A percentile compares a stretch with the other conserved stretches of the same genome.
Conservation (phyloP, 2,329 filamentous ascomycete species). For the Neopestalotiopsis rosae region DNA sequence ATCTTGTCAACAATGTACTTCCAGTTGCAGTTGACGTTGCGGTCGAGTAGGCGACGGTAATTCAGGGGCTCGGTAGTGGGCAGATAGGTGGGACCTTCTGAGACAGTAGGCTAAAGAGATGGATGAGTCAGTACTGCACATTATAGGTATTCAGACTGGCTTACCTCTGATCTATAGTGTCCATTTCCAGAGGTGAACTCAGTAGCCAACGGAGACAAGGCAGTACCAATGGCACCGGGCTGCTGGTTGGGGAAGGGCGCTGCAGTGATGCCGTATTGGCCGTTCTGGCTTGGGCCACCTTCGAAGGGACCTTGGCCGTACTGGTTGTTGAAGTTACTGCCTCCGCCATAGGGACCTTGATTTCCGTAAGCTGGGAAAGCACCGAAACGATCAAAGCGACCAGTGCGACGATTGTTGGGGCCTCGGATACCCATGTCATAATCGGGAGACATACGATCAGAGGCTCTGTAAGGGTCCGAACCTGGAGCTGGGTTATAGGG, state of each 20-base stretch:
- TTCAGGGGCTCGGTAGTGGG: slow-evolving; percentile 91
- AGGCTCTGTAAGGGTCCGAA: slow-evolving; percentile 46
- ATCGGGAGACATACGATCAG: slow-evolving; percentile 55
- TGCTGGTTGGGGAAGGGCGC: slow-evolving; percentile 34
- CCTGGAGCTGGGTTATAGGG: slow-evolving; percentile 36
- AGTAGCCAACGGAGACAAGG: slow-evolving; percentile 74
- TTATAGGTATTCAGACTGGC: slow-evolving; percentile 26
- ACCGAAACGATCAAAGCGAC: slow-evolving; percentile 50
- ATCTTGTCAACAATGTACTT: slow-evolving; percentile 99
- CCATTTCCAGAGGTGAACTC: slow-evolving; percentile 65
- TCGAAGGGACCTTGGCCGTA: slow-evolving; percentile 42
- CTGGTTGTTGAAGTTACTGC: slow-evolving; percentile 39
- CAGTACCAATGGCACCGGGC: slow-evolving; percentile 50
- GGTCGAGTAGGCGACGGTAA: slow-evolving; percentile 92
- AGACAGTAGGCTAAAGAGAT: slow-evolving; percentile 46
- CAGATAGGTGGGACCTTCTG: slow-evolving; percentile 77
- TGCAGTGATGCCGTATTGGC: slow-evolving; percentile 42
- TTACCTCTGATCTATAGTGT: slow-evolving; percentile 62
- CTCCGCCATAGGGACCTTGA: slow-evolving; percentile 39
- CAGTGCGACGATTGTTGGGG: slow-evolving; percentile 48
- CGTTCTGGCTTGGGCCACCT: slow-evolving; percentile 37
- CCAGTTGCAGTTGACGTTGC: slow-evolving; percentile 98
- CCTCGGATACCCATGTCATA: slow-evolving; percentile 53
- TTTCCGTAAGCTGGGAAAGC: slow-evolving; percentile 36
- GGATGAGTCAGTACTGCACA: slow-evolving; percentile 29